Conservation (phyloP, 257 asterid genomes). For the Thymus mandschuricus region DNA sequence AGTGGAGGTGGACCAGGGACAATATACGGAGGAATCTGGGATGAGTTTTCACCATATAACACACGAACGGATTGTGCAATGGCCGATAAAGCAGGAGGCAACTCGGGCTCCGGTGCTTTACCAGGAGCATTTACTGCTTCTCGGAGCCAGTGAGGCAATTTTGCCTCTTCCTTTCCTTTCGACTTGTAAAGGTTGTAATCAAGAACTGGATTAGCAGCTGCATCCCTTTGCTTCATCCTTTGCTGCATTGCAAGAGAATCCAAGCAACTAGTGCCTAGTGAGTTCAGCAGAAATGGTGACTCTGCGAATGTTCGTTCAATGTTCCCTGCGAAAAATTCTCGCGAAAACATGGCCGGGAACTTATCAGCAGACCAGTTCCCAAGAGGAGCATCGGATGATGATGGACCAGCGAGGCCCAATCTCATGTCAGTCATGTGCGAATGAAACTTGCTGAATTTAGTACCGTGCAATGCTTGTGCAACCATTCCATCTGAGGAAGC, state of each 20-base stretch:
- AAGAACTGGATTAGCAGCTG: constrained; percentile 35
- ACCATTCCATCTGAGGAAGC: constrained; percentile 47
- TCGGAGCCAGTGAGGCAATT: constrained; percentile 95
- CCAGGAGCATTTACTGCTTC: constrained; percentile 77
- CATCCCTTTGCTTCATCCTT: constrained; percentile 45
- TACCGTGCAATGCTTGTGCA: constrained; percentile 65
- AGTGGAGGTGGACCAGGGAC: constrained; percentile 78
- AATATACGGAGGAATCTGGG: constrained; percentile 76
- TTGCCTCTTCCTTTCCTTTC: constrained; percentile 67
- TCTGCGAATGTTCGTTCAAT: constrained; percentile 47
- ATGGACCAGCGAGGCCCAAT: constrained; percentile 69
- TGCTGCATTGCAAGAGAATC: constrained; percentile 52
- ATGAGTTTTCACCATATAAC: constrained; percentile 68
- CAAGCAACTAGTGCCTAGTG: constrained; percentile 61
- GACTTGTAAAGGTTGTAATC: constrained; percentile 36
- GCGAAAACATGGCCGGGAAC: constrained; percentile 50
- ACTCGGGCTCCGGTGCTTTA: constrained; percentile 45
- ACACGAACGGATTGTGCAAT: constrained; percentile 83
- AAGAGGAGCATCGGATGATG: constrained; percentile 50
- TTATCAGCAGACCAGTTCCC: constrained; percentile 52
- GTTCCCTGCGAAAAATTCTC: constrained; percentile 52
- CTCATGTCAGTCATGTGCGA: constrained; percentile 82
- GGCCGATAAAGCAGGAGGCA: constrained; percentile 80
- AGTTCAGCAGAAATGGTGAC: constrained; percentile 58
- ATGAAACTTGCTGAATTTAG: constrained; percentile 57